phyloP scores from a whole-genome alignment of 176 grass and related monocot species.

The Paspalum vaginatum region DNA sequence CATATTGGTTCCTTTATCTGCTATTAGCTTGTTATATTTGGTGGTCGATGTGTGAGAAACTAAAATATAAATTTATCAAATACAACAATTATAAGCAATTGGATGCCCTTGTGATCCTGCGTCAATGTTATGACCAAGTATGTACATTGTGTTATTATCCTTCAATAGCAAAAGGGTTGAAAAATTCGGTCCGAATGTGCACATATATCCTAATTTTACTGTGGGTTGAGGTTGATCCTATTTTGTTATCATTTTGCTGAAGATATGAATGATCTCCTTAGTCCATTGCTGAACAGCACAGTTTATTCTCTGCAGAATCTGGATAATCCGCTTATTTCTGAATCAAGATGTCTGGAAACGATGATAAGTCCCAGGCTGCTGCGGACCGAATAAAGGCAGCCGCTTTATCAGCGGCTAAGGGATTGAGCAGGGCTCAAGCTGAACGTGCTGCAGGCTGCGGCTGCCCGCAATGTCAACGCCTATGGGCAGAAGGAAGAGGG shows the following conservation, averaged over 20 bases:
- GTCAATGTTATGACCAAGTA: neutral
- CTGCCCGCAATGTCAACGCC: slow-evolving; percentile 77
- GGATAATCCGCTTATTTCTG: neutral
- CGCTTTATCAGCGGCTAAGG: slow-evolving; percentile 63
- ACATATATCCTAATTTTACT: neutral
- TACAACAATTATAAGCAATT: neutral
- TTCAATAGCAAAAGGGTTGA: neutral
- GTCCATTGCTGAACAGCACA: slow-evolving; percentile 8
- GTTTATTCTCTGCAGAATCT: slow-evolving; percentile 12
- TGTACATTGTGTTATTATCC: neutral
- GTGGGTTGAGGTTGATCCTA: neutral
- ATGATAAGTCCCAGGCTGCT: slow-evolving; percentile 53
- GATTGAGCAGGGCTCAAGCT: slow-evolving; percentile 80
- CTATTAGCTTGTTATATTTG: neutral
- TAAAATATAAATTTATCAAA: neutral
- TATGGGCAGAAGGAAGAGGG: slow-evolving; percentile 91
- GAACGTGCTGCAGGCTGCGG: slow-evolving; percentile 59
- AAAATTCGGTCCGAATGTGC: neutral
- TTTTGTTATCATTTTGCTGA: neutral
- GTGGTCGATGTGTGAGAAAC: neutral
- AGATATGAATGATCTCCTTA: neutral
- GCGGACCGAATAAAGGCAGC: slow-evolving; percentile 62
- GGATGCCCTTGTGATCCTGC: neutral
- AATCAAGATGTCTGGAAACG: slow-evolving; percentile 63
- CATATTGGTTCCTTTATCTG: neutral